Percentiles rank a stretch among this genome's conserved stretches.
Conservation (phyloP, 768 basidiomycete genomes). For the Rhizopogon vesiculosus region DNA sequence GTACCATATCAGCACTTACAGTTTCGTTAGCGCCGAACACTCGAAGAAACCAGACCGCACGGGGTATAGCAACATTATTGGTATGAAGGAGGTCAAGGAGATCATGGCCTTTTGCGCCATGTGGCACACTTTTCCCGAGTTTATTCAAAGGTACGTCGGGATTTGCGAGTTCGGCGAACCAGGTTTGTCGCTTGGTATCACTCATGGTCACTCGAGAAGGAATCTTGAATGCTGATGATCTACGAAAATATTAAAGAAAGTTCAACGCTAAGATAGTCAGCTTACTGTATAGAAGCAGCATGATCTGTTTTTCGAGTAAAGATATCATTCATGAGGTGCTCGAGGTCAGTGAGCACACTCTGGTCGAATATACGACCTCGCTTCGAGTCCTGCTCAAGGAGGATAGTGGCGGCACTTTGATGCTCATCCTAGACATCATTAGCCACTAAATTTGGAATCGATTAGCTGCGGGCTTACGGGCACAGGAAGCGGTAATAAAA, state of each 20-base stretch:
- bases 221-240: slow-evolving; percentile 68
- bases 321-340: slow-evolving; percentile 74
- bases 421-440: slow-evolving; percentile 18
- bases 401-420: slow-evolving; percentile 8
- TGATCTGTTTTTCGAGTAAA: slow-evolving; percentile 58
- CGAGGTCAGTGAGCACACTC: slow-evolving; percentile 53
- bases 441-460: neutral
- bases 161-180: slow-evolving; percentile 82
- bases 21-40: slow-evolving; percentile 88
- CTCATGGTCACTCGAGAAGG: slow-evolving; percentile 81
- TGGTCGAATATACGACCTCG: slow-evolving; percentile 47
- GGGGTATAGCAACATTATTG: slow-evolving; percentile 71
- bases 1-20: slow-evolving; percentile 32
- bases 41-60: slow-evolving; percentile 85
- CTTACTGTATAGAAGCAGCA: slow-evolving; percentile 62
- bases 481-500: slow-evolving; percentile 47
- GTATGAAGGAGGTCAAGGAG: slow-evolving; percentile 74
- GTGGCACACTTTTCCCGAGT: slow-evolving; percentile 80
- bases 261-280: slow-evolving; percentile 1
- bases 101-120: slow-evolving; percentile 82
- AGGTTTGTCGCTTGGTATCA: slow-evolving; percentile 71
- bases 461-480: slow-evolving; percentile 39
- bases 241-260: slow-evolving; percentile 1
- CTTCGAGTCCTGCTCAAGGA: slow-evolving; percentile 12
- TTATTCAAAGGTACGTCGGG: slow-evolving; percentile 77